phyloP scores from a whole-genome alignment of 2,329 filamentous ascomycete species.

The Colletotrichum ledebouriae region DNA sequence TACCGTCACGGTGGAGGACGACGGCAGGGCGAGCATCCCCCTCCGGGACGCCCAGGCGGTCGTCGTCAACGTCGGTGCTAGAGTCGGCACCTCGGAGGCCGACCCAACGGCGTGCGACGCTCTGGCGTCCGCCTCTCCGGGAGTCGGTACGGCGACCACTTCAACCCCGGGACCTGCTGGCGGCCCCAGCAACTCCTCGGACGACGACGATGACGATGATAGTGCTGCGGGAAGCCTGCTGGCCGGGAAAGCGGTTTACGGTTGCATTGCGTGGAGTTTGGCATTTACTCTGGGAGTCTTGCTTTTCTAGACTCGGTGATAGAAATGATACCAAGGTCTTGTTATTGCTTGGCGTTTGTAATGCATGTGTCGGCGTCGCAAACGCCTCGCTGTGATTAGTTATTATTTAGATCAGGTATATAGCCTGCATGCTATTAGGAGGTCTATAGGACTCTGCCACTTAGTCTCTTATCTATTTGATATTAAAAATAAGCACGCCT shows the following conservation, averaged over 20 bases:
- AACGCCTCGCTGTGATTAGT: no score
- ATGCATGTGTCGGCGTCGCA: not conserved
- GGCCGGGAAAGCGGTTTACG: constrained; percentile 6
- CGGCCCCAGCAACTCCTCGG: constrained; percentile 27
- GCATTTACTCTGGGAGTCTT: constrained; percentile 28
- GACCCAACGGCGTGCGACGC: constrained; percentile 32
- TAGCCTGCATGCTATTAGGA: no score
- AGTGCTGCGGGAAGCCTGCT: constrained; percentile 16
- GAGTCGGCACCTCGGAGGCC: constrained; percentile 28
- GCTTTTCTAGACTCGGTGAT: constrained; percentile 20
- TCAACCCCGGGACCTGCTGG: constrained; percentile 34
- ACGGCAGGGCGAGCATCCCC: constrained; percentile 34
- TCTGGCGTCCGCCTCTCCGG: constrained; percentile 19
- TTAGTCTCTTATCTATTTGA: no score
- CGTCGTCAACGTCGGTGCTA: constrained; percentile 30
- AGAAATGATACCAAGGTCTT: constrained; percentile 34
- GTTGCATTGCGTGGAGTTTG: constrained; percentile 41
- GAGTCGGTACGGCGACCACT: constrained; percentile 26
- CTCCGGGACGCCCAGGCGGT: constrained; percentile 35
- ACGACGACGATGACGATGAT: constrained; percentile 7
- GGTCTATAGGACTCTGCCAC: no score
- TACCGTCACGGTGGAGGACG: constrained; percentile 16
- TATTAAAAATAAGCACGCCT: no score
- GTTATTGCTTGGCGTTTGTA: constrained; percentile 6
- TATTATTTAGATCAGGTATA: no score